Percentiles rank a stretch among this genome's conserved stretches.
phyloP scores from a whole-genome alignment of 805 yeast species.

The Monosporozyma aerobia region DNA sequence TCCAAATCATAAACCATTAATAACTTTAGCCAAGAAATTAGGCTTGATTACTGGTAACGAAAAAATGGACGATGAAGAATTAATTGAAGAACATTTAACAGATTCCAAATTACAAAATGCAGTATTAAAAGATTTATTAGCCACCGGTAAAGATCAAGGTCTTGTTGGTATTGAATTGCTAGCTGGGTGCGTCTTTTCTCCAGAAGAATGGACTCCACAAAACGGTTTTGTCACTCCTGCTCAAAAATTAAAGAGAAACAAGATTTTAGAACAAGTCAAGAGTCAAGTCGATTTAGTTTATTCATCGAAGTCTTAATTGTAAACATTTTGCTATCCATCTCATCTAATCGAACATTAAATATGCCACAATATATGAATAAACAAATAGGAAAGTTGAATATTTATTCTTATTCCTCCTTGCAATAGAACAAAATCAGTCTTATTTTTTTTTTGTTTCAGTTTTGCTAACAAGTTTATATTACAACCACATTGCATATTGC shows the following conservation, averaged over 20 bases:
- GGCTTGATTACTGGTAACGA: conserved; percentile 34
- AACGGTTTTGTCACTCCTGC: conserved; percentile 91
- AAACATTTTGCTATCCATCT: neutral
- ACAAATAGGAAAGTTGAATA: neutral
- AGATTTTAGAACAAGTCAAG: conserved; percentile 64
- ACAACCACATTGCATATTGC: neutral
- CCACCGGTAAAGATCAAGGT: conserved; percentile 75
- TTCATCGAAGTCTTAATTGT: neutral
- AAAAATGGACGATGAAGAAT: conserved; percentile 31
- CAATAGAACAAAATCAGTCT: neutral
- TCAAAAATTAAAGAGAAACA: conserved; percentile 89
- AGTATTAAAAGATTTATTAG: conserved; percentile 49
- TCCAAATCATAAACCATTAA: conserved; percentile 63
- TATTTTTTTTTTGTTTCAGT: neutral
- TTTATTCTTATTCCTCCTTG: neutral
- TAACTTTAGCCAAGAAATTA: conserved; percentile 48
- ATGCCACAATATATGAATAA: neutral
- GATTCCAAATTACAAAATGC: conserved; percentile 48
- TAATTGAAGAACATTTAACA: conserved; percentile 38
- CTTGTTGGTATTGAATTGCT: conserved; percentile 78
- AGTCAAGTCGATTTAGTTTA: conserved; percentile 62
- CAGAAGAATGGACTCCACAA: conserved; percentile 97
- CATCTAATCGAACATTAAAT: neutral
- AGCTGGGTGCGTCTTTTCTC: conserved; percentile 66
- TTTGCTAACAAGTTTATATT: neutral